Evolutionary conservation across 805 yeast genomes (phyloP).

Genomic region (Candida insectorum): DNA sequence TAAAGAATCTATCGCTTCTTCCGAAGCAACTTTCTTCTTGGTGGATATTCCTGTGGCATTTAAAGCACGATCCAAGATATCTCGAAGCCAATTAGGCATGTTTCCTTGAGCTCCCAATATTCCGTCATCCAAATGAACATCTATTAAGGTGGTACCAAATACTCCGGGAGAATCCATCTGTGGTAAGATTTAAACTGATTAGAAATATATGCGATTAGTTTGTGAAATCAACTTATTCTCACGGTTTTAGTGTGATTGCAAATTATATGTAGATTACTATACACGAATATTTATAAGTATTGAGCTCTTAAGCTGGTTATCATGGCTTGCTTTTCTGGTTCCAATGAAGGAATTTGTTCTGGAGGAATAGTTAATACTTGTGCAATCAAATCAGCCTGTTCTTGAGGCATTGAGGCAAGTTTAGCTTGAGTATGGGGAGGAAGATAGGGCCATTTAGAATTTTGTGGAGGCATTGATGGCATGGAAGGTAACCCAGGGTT

Average conservation of each 20-base stretch:
- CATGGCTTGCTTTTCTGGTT: constrained; percentile 52
- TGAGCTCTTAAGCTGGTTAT: constrained; percentile 54
- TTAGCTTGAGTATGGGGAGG: constrained; percentile 49
- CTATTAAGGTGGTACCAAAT: constrained; percentile 14
- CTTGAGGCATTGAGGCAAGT: constrained; percentile 48
- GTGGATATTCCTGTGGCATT: constrained; percentile 23
- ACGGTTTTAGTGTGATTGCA: not conserved
- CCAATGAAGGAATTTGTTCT: constrained; percentile 47
- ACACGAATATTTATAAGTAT: constrained; percentile 32
- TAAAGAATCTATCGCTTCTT: constrained; percentile 36
- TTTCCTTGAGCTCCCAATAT: constrained; percentile 6
- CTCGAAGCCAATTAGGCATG: constrained; percentile 31
- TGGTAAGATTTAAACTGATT: too few relatives aligned
- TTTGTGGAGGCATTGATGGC: constrained; percentile 1
- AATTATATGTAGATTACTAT: too few relatives aligned
- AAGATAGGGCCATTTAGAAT: constrained; percentile 45
- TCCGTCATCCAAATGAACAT: constrained; percentile 19
- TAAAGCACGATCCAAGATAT: constrained; percentile 33
- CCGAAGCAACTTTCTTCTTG: constrained; percentile 29
- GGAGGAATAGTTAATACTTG: constrained; percentile 50
- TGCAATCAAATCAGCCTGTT: constrained; percentile 55
- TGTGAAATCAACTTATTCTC: not conserved
- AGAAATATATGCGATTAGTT: not conserved
- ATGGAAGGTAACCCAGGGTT: too few relatives aligned
- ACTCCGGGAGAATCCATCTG: constrained; percentile 8